Conservation (phyloP, 2,329 filamentous ascomycete species). For the Coleophoma crateriformis region DNA sequence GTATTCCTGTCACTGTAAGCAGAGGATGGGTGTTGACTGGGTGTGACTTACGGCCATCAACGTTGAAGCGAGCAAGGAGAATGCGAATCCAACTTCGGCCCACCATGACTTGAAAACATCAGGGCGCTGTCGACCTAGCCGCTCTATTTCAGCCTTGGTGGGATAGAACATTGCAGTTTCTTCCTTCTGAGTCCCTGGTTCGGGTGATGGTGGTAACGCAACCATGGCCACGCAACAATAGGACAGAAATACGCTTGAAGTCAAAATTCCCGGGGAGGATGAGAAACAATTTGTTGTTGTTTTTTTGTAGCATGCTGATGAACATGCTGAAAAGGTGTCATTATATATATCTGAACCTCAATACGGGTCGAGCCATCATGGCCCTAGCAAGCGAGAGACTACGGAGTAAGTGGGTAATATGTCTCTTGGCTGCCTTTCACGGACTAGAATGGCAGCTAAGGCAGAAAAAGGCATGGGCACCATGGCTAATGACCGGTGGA, state of each 20-base stretch:
- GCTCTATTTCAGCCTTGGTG: background rate
- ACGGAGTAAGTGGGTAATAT: background rate
- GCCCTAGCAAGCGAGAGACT: background rate
- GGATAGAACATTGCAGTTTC: background rate
- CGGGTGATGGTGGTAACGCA: background rate
- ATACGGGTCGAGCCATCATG: background rate
- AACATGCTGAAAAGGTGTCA: background rate
- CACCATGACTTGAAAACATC: constrained; percentile 38
- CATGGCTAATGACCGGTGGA: too few species aligned
- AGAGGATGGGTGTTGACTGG: background rate
- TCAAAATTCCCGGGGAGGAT: background rate
- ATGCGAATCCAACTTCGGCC: constrained; percentile 48
- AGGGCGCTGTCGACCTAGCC: constrained; percentile 49
- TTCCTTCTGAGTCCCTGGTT: background rate
- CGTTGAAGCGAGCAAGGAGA: constrained; percentile 48
- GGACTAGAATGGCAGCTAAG: too few species aligned
- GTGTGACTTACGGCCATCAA: constrained; percentile 37
- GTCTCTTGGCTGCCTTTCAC: background rate
- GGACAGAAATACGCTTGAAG: background rate
- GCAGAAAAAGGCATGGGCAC: too few species aligned
- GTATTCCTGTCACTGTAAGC: constrained; percentile 40
- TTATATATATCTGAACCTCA: background rate
- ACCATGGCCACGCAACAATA: background rate
- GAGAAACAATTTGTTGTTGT: background rate
- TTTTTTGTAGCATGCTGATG: background rate